Base-by-base conservation (phyloP, 129 eudicot genomes). In the Escallonia herrerae region DNA sequence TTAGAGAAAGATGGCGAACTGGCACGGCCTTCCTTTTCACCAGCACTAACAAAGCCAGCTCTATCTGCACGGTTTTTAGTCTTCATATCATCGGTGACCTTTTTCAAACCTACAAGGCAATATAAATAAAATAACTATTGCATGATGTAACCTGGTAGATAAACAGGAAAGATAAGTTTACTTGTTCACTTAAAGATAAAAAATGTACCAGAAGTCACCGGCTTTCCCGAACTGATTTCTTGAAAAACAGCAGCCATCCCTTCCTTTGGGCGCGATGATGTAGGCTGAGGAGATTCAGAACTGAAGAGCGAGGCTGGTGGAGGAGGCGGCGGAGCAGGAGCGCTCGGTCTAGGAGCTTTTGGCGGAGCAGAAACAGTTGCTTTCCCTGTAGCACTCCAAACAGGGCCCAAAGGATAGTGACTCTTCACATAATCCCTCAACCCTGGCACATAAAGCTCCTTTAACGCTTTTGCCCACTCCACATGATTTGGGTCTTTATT, bases 241-340 rank as follows among this genome's bases (percentile, higher is more conserved):
- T 81, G 83, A 73, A 93, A 93, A 71, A 93, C 99, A 74, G 96
- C 96, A 44, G 90, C 42, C 96, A 93, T 85, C 56, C 99, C 99
- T 67, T 48, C 76, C 77, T 79, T 81, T 55, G 99, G 87, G 2
- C 48, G 69, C 22, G 96, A 83, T 56, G 96, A 83, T 43, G 97
- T 87, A 67, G 94, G 70, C 14, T 77, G 60, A 54, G 89, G 56
- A 56, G 91, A 43, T 66, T 78, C 84, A 2, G 86, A 77, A 71
- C 69, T 79, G 56, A 85, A 72, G 38, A 87, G 83, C 43, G 89
- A 87, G 6, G 87, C 81, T 55, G 96, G 76, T 59, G 97, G 97
- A 56, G 91, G 90, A 56, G 86, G 86, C 61, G 99, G 99, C 60
- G 95, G 73, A 53, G 87, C 84, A 81, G 95, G 91, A 63, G 80